Conservation (phyloP, 2,329 filamentous ascomycete species). For the Verticillium alfalfae region DNA sequence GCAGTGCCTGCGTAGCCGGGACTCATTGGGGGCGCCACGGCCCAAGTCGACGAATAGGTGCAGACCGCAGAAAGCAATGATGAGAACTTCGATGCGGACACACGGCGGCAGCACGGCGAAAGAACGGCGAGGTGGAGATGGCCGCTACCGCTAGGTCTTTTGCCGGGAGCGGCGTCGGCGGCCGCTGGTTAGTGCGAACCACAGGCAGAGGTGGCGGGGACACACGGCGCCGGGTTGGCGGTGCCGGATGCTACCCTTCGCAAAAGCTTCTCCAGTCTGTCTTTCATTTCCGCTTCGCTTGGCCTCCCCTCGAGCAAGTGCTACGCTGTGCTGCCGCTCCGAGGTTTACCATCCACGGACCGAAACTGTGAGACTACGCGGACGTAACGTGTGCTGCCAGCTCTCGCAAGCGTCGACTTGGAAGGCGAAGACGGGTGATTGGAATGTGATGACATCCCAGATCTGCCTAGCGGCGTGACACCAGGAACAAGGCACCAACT, state of each 20-base stretch:
- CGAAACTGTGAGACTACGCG: no score
- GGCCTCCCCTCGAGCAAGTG: background rate
- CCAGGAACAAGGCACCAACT: background rate
- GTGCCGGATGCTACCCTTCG: background rate
- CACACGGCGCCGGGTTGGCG: background rate
- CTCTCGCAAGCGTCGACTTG: background rate
- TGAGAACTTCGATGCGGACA: constrained; percentile 22
- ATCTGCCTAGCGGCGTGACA: background rate
- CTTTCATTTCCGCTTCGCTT: background rate
- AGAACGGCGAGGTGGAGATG: background rate
- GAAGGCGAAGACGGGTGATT: background rate
- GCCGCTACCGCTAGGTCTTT: background rate
- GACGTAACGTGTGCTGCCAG: no score
- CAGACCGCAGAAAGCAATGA: constrained; percentile 15
- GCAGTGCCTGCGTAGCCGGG: background rate
- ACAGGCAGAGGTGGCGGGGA: background rate
- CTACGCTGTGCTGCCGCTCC: no score
- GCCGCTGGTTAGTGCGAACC: background rate
- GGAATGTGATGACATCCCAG: background rate
- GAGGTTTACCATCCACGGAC: no score
- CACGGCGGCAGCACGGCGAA: constrained; percentile 21
- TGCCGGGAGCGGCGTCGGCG: background rate
- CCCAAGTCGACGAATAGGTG: constrained; percentile 15
- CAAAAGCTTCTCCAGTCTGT: background rate
- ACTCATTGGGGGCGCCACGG: no score